Evolutionary conservation across 2,329 filamentous ascomycete species (phyloP).

Genomic region (Talaromyces sp.): DNA sequence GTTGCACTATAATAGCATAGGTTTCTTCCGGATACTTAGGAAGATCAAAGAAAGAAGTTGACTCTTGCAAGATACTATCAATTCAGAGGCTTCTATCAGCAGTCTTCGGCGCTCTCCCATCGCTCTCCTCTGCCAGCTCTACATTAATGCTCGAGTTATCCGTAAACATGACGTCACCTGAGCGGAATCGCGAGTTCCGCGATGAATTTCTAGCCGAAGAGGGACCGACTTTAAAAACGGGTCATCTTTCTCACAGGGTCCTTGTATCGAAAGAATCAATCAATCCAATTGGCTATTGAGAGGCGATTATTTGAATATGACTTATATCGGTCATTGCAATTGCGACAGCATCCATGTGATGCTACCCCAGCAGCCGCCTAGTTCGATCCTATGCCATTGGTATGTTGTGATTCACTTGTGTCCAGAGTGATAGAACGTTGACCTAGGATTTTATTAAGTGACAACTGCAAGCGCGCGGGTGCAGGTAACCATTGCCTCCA

Average conservation of each 20-base stretch:
- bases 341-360: conserved; percentile 25
- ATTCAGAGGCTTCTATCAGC: too few relatives aligned
- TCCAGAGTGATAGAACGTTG: background rate
- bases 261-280: background rate
- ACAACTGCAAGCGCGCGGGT: conserved; percentile 25
- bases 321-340: conserved; percentile 29
- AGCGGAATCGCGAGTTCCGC: too few relatives aligned
- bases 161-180: too few relatives aligned
- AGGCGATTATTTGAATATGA: conserved; percentile 10
- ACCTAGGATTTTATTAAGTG: conserved; percentile 5
- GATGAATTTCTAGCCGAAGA: too few relatives aligned
- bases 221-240: too few relatives aligned
- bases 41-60: too few relatives aligned
- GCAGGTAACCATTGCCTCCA: conserved; percentile 10
- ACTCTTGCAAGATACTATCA: too few relatives aligned
- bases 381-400: conserved; percentile 27
- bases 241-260: background rate
- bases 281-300: background rate
- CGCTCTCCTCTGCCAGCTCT: too few relatives aligned
- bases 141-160: too few relatives aligned
- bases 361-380: conserved; percentile 21
- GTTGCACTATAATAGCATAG: too few relatives aligned
- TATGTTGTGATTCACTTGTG: conserved; percentile 1
- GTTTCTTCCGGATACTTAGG: too few relatives aligned
- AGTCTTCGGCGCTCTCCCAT: too few relatives aligned